A percentile compares a stretch with the other conserved stretches of the same genome.
These are phyloP conservation scores for Globomyces pollinis-pini DNA, from an alignment of 192 early-diverging fungal genomes.

Conservation along the genomic window DNA sequence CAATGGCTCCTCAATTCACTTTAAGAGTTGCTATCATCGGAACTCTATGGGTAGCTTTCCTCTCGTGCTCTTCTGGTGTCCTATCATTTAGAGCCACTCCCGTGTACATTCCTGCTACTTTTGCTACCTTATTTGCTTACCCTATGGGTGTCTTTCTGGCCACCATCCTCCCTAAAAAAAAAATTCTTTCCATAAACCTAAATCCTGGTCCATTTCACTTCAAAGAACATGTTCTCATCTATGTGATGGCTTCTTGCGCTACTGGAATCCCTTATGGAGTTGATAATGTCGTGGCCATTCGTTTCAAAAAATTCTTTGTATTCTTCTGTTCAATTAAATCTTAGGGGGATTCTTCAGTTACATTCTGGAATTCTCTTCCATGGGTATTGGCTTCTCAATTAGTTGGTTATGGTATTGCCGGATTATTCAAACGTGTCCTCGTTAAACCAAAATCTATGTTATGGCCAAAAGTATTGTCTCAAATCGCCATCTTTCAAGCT, in stretches of 20 bases:
- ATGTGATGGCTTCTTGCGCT: constrained; percentile 15
- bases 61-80: neutral
- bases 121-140: constrained; percentile 68
- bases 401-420: constrained; percentile 56
- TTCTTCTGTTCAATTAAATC: too few relatives aligned
- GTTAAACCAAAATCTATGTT: constrained; percentile 74
- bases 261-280: constrained; percentile 39
- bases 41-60: constrained; percentile 16
- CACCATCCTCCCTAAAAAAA: constrained; percentile 44
- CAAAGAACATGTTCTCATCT: constrained; percentile 78
- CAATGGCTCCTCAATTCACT: neutral
- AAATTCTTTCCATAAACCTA: constrained; percentile 27
- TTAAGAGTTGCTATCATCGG: neutral
- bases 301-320: too few relatives aligned
- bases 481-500: constrained; percentile 67
- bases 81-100: constrained; percentile 77
- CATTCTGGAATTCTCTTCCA: neutral
- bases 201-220: constrained; percentile 82
- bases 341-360: too few relatives aligned
- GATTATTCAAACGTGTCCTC: constrained; percentile 57
- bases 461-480: constrained; percentile 67
- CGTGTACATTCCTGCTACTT: constrained; percentile 55
- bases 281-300: constrained; percentile 28
- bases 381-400: constrained; percentile 46
- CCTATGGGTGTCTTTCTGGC: constrained; percentile 62